Percentiles rank a stretch among this genome's conserved stretches.
phyloP scores from a whole-genome alignment of 2,329 filamentous ascomycete genomes.

The Venturia nashicola region DNA sequence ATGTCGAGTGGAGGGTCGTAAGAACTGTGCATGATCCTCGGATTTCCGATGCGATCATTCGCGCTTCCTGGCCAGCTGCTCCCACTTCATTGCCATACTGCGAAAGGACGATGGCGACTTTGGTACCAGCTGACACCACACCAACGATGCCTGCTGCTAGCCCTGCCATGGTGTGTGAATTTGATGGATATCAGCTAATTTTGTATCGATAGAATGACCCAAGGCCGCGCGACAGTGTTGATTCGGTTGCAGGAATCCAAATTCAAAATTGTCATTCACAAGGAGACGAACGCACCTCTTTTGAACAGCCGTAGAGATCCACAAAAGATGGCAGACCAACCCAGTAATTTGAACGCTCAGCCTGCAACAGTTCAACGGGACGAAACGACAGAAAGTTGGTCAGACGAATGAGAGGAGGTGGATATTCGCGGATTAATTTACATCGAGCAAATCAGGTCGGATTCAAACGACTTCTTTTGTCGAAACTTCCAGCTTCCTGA shows the following conservation, averaged over 20 bases:
- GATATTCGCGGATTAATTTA: background rate
- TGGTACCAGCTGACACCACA: conserved; percentile 16
- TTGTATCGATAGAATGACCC: background rate
- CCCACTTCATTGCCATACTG: conserved; percentile 16
- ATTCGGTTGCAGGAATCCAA: background rate
- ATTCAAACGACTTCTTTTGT: background rate
- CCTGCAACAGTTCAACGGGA: background rate
- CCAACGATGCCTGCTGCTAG: conserved; percentile 17
- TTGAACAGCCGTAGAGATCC: background rate
- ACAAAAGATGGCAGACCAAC: background rate
- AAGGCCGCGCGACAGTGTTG: too few relatives aligned
- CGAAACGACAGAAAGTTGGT: background rate
- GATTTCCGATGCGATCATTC: conserved; percentile 16
- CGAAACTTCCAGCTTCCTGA: background rate
- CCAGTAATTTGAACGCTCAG: background rate
- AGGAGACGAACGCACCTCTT: background rate
- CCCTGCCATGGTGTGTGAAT: conserved; percentile 13
- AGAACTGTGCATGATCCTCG: conserved; percentile 14
- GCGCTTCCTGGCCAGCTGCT: conserved; percentile 15
- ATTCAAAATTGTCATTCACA: background rate
- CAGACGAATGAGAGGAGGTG: background rate
- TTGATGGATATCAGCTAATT: background rate
- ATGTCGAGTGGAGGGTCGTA: conserved; percentile 13
- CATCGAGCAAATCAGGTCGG: background rate
- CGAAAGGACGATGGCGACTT: conserved; percentile 15